Evolutionary conservation across 331 rosid species (phyloP), one percentile per base, ranked within the genome.

Genomic region (Malus hybrid): DNA sequence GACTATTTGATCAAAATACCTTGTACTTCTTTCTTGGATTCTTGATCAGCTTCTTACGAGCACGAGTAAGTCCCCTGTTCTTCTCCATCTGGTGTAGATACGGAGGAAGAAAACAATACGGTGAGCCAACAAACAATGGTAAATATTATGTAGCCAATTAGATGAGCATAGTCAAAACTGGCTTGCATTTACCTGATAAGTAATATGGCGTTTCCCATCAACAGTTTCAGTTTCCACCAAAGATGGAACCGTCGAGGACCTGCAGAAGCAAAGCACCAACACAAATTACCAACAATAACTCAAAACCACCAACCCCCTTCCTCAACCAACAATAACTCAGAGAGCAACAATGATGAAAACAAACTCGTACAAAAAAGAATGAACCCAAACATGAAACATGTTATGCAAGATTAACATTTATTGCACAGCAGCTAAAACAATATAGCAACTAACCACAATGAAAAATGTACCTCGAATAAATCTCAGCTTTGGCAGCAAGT

Each of bases 11-110:
- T 53, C 28, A 46, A 72, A 77, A n/a, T 87, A 94, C 98, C 98
- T 78, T 94, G 88, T 93, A 93, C 61, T 93, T 93, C 93, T 87
- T 91, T 75, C 98, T 88, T 28, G 97, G 93, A 86, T 89, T 93
- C 93, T 93, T 93, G 10, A 58, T 83, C 6, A 28, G 71, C 92
- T 91, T 91, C 80, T 88, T 91, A 36, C 95, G 89, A 24, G 32
- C 55, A 8, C 92, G 83, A 68, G 98, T 93, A 50, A 91, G 82
- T 16, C 97, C 98, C 79, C 90, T 82, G 69, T 93, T 91, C 88
- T 93, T 93, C 81, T 84, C 86, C 81, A 93, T 91, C 97, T 88
- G 63, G 75, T 77, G 67, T 72, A 44, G 19, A 75, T 78, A n/a
- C 62, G 62, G 29, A 65, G 66, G 63, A 76, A 18, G 64, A 24